Percentiles rank a stretch among this genome's conserved stretches.
These are phyloP conservation scores for Didymella keratinophila DNA, from an alignment of 2,329 filamentous ascomycete genomes.

Conservation along the genomic window DNA sequence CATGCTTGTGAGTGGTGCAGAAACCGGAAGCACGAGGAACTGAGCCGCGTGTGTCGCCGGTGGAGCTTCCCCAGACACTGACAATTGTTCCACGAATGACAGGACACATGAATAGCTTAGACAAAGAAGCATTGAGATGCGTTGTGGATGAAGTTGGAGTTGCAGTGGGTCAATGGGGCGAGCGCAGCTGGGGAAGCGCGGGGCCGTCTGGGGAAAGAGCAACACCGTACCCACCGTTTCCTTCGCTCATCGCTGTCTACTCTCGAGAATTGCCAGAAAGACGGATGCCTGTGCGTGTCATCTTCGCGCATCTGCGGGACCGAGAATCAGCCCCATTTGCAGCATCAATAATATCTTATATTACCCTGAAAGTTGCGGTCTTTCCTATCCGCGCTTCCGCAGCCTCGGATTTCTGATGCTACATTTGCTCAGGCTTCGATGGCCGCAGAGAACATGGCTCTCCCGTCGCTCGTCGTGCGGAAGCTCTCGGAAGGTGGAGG, in stretches of 20 bases:
- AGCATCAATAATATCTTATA: too few relatives aligned
- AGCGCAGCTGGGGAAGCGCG: slow-evolving; percentile 2
- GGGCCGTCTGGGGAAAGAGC: slow-evolving; percentile 1
- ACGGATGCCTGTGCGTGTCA: too few relatives aligned
- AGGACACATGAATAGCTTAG: not conserved
- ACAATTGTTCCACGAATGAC: slow-evolving; percentile 13
- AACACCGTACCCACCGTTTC: too few relatives aligned
- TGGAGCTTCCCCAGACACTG: not conserved
- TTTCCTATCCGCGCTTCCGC: too few relatives aligned
- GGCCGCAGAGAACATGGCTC: not conserved
- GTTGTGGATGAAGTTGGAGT: not conserved
- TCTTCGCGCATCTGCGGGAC: not conserved
- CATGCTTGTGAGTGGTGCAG: slow-evolving; percentile 22
- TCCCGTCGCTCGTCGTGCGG: not conserved
- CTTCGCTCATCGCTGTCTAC: not conserved
- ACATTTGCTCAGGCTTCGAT: not conserved
- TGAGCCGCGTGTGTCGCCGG: slow-evolving; percentile 3
- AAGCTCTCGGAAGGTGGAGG: not conserved
- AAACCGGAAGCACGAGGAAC: slow-evolving; percentile 4
- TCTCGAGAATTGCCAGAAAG: not conserved
- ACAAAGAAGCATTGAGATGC: not conserved
- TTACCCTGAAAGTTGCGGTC: too few relatives aligned
- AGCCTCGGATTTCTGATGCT: not conserved
- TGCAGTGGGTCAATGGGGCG: not conserved
- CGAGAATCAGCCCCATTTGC: too few relatives aligned